Conservation (phyloP, 1,284 basidiomycete genomes). For the Erythrobasidium hasegawianum region DNA sequence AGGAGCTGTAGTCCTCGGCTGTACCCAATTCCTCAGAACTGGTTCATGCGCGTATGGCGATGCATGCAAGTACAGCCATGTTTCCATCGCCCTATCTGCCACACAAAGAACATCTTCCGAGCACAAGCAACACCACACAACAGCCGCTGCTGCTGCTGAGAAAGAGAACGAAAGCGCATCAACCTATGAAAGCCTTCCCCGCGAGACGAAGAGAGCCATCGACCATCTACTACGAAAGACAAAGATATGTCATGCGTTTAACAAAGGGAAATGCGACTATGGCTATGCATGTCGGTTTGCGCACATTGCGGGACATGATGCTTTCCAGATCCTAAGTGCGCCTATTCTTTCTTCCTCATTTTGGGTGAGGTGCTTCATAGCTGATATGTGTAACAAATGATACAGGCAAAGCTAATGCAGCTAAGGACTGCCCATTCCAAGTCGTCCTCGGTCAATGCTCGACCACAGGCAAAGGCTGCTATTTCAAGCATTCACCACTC, state of each 20-base stretch:
- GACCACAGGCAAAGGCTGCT: background rate
- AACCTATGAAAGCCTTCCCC: background rate
- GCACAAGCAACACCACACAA: too few relatives aligned
- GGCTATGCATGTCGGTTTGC: background rate
- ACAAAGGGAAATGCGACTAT: background rate
- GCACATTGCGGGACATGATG: conserved; percentile 6
- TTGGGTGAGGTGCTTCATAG: background rate
- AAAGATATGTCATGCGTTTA: background rate
- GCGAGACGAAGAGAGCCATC: background rate
- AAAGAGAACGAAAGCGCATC: too few relatives aligned
- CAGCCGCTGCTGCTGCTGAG: too few relatives aligned
- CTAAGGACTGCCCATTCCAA: background rate
- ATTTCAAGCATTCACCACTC: too few relatives aligned
- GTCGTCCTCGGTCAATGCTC: background rate
- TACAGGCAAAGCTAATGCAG: background rate
- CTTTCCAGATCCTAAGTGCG: background rate
- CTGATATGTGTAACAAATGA: background rate
- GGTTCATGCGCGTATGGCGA: background rate
- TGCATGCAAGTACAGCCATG: background rate
- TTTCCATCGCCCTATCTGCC: background rate
- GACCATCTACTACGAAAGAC: background rate
- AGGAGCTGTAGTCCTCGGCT: too few relatives aligned
- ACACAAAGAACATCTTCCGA: too few relatives aligned
- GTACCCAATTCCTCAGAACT: background rate
- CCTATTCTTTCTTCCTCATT: background rate